Percentiles rank a stretch among this genome's conserved stretches.
Conservation (phyloP, 306 rosid genomes). For the Mucuna pruriens region DNA sequence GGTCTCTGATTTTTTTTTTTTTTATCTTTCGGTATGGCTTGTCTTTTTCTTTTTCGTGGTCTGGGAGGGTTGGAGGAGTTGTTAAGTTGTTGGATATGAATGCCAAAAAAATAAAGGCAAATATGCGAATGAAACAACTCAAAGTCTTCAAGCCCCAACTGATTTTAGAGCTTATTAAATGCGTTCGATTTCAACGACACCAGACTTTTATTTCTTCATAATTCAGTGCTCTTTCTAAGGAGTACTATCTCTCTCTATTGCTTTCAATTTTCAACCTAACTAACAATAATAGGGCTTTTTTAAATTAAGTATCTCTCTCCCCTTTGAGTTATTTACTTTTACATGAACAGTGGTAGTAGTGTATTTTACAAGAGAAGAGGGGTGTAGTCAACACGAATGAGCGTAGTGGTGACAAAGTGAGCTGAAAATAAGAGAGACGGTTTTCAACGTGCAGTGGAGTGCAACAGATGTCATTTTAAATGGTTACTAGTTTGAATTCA, state of each 20-base stretch:
- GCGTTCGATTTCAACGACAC: conserved; percentile 31
- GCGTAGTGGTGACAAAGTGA: too few species aligned
- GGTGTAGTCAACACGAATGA: not conserved
- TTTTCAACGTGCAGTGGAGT: too few species aligned
- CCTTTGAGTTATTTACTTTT: not conserved
- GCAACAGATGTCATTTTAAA: too few species aligned
- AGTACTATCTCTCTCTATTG: not conserved
- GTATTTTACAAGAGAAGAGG: not conserved
- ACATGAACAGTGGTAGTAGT: not conserved
- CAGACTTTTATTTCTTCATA: not conserved
- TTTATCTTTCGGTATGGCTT: not conserved
- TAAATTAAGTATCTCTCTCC: not conserved
- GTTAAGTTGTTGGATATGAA: conserved; percentile 49
- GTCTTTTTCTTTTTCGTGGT: conserved; percentile 1
- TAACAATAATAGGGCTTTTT: not conserved
- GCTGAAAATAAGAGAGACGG: too few species aligned
- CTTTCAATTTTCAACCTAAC: conserved; percentile 30
- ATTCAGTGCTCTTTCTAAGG: conserved; percentile 1
- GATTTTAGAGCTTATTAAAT: conserved; percentile 47
- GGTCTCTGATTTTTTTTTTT: not conserved
- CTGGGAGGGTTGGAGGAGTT: conserved; percentile 11
- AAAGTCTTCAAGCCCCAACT: conserved; percentile 35
- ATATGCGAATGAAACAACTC: conserved; percentile 37
- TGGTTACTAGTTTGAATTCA: too few species aligned
- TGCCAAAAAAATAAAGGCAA: conserved; percentile 35